These are phyloP conservation scores for Fusarium pseudocircinatum DNA, from an alignment of 2,329 filamentous ascomycete species.

Conservation along the genomic window DNA sequence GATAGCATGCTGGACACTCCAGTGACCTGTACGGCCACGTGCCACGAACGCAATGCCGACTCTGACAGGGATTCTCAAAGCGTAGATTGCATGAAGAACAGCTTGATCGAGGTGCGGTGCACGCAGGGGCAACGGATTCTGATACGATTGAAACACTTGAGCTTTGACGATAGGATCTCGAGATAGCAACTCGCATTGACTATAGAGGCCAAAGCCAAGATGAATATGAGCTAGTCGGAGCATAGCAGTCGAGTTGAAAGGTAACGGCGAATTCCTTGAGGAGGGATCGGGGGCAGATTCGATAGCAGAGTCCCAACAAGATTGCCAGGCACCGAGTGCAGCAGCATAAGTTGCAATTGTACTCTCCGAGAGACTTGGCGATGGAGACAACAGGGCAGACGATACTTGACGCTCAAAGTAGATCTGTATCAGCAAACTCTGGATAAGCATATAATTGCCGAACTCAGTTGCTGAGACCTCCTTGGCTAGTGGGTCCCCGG, in stretches of 20 bases:
- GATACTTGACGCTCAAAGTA: conserved; percentile 15
- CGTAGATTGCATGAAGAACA: conserved; percentile 21
- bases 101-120: conserved; percentile 22
- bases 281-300: neutral
- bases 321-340: neutral
- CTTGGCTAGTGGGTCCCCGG: neutral
- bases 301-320: neutral
- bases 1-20: conserved; percentile 26
- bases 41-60: conserved; percentile 27
- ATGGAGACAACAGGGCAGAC: neutral
- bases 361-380: neutral
- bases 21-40: conserved; percentile 17
- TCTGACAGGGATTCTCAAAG: conserved; percentile 19
- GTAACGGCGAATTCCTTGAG: neutral
- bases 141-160: neutral
- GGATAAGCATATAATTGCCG: conserved; percentile 26
- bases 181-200: neutral
- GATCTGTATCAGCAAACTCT: conserved; percentile 18
- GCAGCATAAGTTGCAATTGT: neutral
- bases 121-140: neutral
- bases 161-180: neutral
- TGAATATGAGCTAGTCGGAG: neutral
- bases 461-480: conserved; percentile 14
- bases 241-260: conserved; percentile 2
- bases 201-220: neutral